Percentiles rank a stretch among this genome's conserved stretches.
Conservation (phyloP, 345 rosid species). For the Pugionium dolabratum region DNA sequence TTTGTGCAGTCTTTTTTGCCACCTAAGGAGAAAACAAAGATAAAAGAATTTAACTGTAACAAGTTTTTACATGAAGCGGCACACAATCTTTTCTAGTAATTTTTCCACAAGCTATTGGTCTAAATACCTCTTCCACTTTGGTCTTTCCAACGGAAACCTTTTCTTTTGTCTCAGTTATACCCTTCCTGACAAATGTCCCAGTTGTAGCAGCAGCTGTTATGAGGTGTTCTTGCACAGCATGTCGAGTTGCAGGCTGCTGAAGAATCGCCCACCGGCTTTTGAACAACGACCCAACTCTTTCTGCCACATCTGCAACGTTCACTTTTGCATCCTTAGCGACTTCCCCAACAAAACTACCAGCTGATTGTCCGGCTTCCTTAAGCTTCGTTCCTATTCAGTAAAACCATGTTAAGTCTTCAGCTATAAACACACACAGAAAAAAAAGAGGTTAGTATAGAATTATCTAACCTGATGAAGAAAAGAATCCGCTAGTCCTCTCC, state of each 20-base stretch:
- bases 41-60: neutral
- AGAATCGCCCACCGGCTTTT: conserved; percentile 79
- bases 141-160: conserved; percentile 84
- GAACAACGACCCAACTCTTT: conserved; percentile 65
- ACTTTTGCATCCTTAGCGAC: conserved; percentile 95
- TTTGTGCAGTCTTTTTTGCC: conserved; percentile 85
- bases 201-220: conserved; percentile 87
- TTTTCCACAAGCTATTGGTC: neutral
- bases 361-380: conserved; percentile 80
- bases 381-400: conserved; percentile 66
- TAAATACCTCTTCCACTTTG: conserved; percentile 85
- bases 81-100: conserved; percentile 10
- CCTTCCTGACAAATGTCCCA: conserved; percentile 78
- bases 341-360: conserved; percentile 78
- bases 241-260: conserved; percentile 88
- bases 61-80: neutral
- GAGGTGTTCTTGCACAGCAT: conserved; percentile 75
- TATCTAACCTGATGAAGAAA: conserved; percentile 81
- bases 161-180: conserved; percentile 84
- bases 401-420: conserved; percentile 10
- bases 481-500: conserved; percentile 76
- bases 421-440: conserved; percentile 21
- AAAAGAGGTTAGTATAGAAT: neutral
- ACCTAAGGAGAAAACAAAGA: conserved; percentile 52
- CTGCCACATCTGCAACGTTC: conserved; percentile 83